Evolutionary conservation across 192 early-diverging fungal species (phyloP).

Genomic region (Backusella tuberculispora): DNA sequence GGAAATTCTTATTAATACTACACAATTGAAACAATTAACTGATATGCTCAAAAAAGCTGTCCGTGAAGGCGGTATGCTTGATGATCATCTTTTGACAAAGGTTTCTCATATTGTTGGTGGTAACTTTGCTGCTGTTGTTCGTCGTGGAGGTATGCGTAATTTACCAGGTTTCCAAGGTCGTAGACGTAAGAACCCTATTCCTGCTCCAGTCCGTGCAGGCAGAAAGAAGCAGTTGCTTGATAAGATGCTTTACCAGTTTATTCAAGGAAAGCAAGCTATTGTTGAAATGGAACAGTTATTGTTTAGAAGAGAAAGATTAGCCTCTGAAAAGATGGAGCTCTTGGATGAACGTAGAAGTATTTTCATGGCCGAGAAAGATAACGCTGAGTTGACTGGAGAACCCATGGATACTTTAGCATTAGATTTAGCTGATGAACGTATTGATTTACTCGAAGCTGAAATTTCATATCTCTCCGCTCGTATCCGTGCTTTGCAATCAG

Average conservation of each 20-base stretch:
- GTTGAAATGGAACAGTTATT: constrained; percentile 55
- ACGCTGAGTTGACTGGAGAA: constrained; percentile 27
- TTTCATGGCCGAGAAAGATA: constrained; percentile 50
- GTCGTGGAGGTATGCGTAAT: constrained; percentile 25
- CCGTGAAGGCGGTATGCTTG: constrained; percentile 42
- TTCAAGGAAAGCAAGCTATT: constrained; percentile 56
- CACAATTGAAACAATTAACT: constrained; percentile 54
- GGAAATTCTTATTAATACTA: constrained; percentile 50
- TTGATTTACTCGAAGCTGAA: constrained; percentile 61
- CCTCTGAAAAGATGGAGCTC: constrained; percentile 55
- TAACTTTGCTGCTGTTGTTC: constrained; percentile 40
- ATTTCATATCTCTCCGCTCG: constrained; percentile 60
- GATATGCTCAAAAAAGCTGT: constrained; percentile 56
- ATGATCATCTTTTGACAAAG: constrained; percentile 37
- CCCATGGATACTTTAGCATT: constrained; percentile 36
- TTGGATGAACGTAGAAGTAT: constrained; percentile 55
- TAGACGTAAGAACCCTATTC: constrained; percentile 32
- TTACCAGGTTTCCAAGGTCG: constrained; percentile 17
- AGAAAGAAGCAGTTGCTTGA: constrained; percentile 62
- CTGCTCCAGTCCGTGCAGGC: constrained; percentile 40
- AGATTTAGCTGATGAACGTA: constrained; percentile 61
- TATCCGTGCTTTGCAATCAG: constrained; percentile 57
- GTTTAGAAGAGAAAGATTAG: constrained; percentile 51
- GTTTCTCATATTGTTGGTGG: constrained; percentile 42
- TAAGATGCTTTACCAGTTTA: constrained; percentile 57